Percentiles rank a stretch among this genome's conserved stretches.
phyloP scores from a whole-genome alignment of 148 eudicot genomes.

The Agrostemma githago region DNA sequence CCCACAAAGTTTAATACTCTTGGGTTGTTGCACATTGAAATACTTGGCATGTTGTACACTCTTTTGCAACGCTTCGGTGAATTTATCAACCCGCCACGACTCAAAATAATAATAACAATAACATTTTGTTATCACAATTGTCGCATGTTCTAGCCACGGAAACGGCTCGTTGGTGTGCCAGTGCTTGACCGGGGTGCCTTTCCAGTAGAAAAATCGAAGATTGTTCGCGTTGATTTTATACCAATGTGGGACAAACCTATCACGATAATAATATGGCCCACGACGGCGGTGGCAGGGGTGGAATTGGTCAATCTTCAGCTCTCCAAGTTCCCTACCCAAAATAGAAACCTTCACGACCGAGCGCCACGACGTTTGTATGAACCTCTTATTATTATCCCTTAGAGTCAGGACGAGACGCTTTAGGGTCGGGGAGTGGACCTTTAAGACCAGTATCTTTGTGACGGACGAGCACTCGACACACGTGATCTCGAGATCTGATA shows the following conservation, averaged over 20 bases:
- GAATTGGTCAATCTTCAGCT: neutral
- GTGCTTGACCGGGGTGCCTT: neutral
- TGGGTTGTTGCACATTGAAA: neutral
- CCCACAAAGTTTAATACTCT: neutral
- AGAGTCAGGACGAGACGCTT: neutral
- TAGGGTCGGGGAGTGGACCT: neutral
- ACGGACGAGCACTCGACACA: neutral
- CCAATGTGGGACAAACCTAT: no score
- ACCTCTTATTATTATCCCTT: neutral
- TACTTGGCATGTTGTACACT: constrained; percentile 1
- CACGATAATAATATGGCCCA: neutral
- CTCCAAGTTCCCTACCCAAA: neutral
- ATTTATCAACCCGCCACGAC: neutral
- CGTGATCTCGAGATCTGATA: neutral
- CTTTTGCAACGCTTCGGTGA: neutral
- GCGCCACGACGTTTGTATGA: neutral
- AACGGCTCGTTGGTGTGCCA: neutral
- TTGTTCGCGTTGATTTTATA: neutral
- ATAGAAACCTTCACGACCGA: neutral
- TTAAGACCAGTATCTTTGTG: neutral
- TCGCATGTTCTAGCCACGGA: neutral
- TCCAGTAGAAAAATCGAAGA: neutral
- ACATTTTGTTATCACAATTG: neutral
- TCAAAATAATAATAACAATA: neutral
- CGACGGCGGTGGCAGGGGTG: neutral